These are phyloP conservation scores for Pseudocercospora vitis DNA, from an alignment of 2,329 filamentous ascomycete species.

Conservation along the genomic window DNA sequence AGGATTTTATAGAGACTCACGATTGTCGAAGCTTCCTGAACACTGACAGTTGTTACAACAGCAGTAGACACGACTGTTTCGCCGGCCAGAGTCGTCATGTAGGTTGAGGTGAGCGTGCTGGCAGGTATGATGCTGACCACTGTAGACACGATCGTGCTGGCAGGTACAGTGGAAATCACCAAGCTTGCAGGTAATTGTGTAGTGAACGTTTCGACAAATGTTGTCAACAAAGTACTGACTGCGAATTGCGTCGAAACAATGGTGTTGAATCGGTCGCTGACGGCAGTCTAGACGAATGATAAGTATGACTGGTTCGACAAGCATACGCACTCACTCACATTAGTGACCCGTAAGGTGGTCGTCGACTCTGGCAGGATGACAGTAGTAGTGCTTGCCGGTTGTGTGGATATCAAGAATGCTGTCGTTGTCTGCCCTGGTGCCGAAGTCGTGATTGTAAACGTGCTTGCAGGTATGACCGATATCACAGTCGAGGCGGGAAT, in stretches of 20 bases:
- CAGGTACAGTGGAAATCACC: background rate
- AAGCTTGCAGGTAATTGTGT: background rate
- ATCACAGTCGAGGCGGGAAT: background rate
- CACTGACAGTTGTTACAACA: background rate
- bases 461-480: background rate
- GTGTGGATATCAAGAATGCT: background rate
- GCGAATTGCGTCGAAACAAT: no score
- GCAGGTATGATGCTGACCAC: background rate
- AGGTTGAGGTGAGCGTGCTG: background rate
- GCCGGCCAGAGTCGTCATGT: background rate
- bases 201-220: background rate
- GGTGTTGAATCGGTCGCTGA: background rate
- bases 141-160: background rate
- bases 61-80: background rate
- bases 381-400: background rate
- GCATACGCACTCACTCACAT: no score
- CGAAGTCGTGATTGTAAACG: background rate
- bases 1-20: background rate
- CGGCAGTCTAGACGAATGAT: background rate
- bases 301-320: no score
- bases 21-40: background rate
- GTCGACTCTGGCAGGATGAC: background rate
- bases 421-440: background rate
- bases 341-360: background rate
- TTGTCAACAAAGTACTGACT: no score